Percentiles rank a stretch among this genome's conserved stretches.
phyloP scores from a whole-genome alignment of 2,329 filamentous ascomycete species.

The Aurifilum marmelostoma region DNA sequence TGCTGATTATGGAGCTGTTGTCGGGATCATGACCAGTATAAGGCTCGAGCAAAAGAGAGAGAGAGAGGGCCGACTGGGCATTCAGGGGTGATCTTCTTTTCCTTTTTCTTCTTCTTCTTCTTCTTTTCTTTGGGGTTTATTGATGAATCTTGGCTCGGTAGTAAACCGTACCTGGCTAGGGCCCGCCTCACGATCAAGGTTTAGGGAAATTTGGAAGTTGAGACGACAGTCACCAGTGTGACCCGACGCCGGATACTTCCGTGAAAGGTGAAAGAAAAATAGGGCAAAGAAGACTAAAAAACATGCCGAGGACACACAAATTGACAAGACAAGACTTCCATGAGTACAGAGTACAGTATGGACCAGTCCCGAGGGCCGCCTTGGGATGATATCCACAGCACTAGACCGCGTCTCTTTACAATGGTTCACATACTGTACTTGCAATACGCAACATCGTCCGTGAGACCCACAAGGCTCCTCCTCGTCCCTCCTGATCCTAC shows the following conservation, averaged over 20 bases:
- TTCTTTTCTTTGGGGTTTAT: not conserved
- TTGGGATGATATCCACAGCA: not conserved
- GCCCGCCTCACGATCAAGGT: not conserved
- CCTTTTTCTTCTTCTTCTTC: no score
- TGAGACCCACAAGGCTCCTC: conserved; percentile 3
- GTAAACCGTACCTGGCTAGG: not conserved
- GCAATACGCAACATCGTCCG: not conserved
- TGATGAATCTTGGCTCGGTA: not conserved
- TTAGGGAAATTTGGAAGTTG: conserved; percentile 1
- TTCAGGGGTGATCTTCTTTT: no score
- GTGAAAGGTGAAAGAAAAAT: not conserved
- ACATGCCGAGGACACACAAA: not conserved
- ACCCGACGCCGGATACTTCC: not conserved
- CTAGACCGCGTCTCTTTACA: not conserved
- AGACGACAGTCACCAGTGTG: not conserved
- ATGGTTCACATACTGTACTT: not conserved
- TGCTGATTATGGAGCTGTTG: not conserved
- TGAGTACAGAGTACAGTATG: not conserved
- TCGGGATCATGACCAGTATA: not conserved
- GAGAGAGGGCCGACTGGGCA: not conserved
- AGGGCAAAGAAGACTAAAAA: not conserved
- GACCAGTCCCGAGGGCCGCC: not conserved
- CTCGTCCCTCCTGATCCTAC: not conserved
- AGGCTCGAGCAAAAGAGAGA: not conserved
- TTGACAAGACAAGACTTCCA: not conserved